Evolutionary conservation across 495 filamentous ascomycete genomes (phyloP).

Genomic region (Annulohypoxylon moriforme): DNA sequence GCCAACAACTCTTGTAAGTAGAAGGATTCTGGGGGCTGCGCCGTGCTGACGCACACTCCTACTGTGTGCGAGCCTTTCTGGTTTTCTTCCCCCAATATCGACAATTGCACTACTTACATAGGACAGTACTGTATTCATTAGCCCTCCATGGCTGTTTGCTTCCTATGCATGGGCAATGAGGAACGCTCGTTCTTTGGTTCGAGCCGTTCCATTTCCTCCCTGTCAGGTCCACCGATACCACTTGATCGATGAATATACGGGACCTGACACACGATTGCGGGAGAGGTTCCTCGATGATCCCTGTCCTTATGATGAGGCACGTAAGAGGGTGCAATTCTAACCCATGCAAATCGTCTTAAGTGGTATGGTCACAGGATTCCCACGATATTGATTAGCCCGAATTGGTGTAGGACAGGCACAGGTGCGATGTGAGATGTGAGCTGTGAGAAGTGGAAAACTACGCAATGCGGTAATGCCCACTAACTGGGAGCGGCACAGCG

Average conservation of each 20-base stretch:
- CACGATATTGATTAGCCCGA: conserved; percentile 13
- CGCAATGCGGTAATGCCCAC: conserved; percentile 1
- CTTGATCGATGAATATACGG: not conserved
- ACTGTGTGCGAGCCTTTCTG: not conserved
- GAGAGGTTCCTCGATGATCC: not conserved
- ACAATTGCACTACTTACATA: not conserved
- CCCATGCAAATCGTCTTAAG: not conserved
- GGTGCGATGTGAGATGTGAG: not conserved
- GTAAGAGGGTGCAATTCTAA: not conserved
- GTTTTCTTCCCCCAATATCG: not conserved
- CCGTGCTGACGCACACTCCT: conserved; percentile 6
- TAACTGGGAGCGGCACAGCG: conserved; percentile 10
- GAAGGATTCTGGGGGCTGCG: conserved; percentile 3
- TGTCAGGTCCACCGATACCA: conserved; percentile 19
- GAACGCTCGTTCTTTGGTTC: not conserved
- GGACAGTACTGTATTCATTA: not conserved
- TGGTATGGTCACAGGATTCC: not conserved
- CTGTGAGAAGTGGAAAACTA: not conserved
- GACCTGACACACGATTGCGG: conserved; percentile 17
- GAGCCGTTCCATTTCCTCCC: not conserved
- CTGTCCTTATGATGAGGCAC: conserved; percentile 13
- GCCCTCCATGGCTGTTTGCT: not conserved
- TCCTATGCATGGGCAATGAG: not conserved
- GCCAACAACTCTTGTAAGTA: not conserved
- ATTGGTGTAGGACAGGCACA: not conserved